Conservation (phyloP, 1,284 basidiomycete genomes). For the Coriolopsis trogii region DNA sequence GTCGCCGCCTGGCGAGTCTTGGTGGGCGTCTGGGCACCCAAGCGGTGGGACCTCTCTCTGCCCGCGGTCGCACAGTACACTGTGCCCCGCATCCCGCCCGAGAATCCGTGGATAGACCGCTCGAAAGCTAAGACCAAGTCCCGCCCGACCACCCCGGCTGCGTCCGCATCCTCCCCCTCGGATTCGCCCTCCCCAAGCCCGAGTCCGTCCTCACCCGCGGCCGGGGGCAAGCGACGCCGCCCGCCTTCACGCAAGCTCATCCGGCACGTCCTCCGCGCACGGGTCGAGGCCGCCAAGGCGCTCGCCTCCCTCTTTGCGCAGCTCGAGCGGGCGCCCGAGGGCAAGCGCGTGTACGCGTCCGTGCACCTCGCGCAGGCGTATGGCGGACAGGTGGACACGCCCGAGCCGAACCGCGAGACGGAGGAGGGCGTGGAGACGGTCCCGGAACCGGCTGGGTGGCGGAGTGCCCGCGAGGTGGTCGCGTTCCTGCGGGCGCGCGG, state of each 20-base stretch:
- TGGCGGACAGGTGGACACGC: constrained; percentile 46
- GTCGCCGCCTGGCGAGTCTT: constrained; percentile 89
- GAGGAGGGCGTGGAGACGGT: constrained; percentile 27
- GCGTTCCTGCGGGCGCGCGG: constrained; percentile 63
- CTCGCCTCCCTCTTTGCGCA: constrained; percentile 73
- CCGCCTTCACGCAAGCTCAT: constrained; percentile 82
- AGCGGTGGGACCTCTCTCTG: constrained; percentile 75
- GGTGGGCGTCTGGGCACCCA: constrained; percentile 88
- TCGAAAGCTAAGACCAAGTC: constrained; percentile 34
- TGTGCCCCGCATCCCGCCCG: constrained; percentile 62
- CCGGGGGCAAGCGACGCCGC: constrained; percentile 42
- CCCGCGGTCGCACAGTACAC: constrained; percentile 76
- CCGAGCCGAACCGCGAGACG: constrained; percentile 26
- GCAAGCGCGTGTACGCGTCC: constrained; percentile 57
- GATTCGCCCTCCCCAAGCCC: neutral
- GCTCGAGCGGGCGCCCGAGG: constrained; percentile 52
- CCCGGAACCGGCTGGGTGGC: constrained; percentile 50
- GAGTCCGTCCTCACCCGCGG: neutral
- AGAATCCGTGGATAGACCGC: constrained; percentile 71
- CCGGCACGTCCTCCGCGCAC: constrained; percentile 82
- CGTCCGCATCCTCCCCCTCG: constrained; percentile 42
- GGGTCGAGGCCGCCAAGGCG: constrained; percentile 75
- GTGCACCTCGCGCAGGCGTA: constrained; percentile 60
- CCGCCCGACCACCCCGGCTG: constrained; percentile 18
- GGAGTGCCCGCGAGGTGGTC: constrained; percentile 64